Evolutionary conservation across 768 basidiomycete genomes (phyloP).

Genomic region (Termitomyces heimii): DNA sequence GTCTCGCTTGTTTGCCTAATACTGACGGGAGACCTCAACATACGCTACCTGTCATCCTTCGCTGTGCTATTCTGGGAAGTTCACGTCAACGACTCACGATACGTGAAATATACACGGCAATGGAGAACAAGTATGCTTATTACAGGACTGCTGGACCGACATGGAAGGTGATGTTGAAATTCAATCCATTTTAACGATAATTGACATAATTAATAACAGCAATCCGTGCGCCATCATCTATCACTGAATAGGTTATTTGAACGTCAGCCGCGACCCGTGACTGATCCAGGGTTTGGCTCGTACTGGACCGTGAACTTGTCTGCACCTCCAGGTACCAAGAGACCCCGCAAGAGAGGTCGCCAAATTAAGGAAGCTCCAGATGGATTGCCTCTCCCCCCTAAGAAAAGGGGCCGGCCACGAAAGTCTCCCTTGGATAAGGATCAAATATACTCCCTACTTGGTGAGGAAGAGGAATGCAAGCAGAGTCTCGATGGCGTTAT

Average conservation of each 20-base stretch:
- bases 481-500: slow-evolving; percentile 1
- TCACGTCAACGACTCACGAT: slow-evolving; percentile 72
- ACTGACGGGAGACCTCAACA: slow-evolving; percentile 77
- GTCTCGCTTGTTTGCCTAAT: slow-evolving; percentile 71
- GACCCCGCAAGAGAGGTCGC: slow-evolving; percentile 75
- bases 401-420: slow-evolving; percentile 35
- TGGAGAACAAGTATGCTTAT: slow-evolving; percentile 82
- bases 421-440: slow-evolving; percentile 17
- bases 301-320: slow-evolving; percentile 87
- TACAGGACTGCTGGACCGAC: slow-evolving; percentile 77
- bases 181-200: slow-evolving; percentile 1
- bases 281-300: slow-evolving; percentile 82
- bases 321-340: slow-evolving; percentile 83
- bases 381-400: slow-evolving; percentile 18
- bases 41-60: slow-evolving; percentile 78
- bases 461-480: slow-evolving; percentile 17
- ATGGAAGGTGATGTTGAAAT: slow-evolving; percentile 60
- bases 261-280: slow-evolving; percentile 74
- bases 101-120: slow-evolving; percentile 79
- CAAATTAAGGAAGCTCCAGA: slow-evolving; percentile 38
- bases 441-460: slow-evolving; percentile 5
- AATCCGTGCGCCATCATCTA: slow-evolving; percentile 84
- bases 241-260: slow-evolving; percentile 81
- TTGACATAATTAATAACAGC: slow-evolving; percentile 34
- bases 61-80: slow-evolving; percentile 79